Base-by-base conservation (phyloP, 2,329 filamentous ascomycete genomes). In the Neopestalotiopsis sp. region DNA sequence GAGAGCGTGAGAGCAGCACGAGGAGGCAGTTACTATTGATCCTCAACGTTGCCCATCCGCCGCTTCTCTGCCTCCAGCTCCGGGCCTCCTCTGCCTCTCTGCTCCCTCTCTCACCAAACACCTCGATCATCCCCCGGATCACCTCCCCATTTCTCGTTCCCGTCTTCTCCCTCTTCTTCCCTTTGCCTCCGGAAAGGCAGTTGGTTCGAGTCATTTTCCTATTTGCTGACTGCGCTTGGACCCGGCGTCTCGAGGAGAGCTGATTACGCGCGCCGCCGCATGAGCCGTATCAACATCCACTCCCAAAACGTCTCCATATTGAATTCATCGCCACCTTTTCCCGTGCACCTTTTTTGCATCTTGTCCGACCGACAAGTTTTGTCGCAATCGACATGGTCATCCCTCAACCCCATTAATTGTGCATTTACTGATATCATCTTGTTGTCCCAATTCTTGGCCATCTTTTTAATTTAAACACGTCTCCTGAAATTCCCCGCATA, bases 191-290 rank as follows among this genome's bases (percentile, higher is more conserved):
- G 68, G 66, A 73, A 70, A 72, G 75, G 74, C 68, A 70, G 67
- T 69, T 69, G n/a, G 66, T 71, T 74, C 75, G 74, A 76, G 72
- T 75, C 72, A 75, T 75, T 75, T 20, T 34, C 73, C 66, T 59
- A 57, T 70, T 45, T 72, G 68, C 58, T 59, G 20, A 9, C 45
- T 17, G 65, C 40, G 32, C n/a, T 38, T 61, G 58, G 34, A 9
- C 65, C n/a, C 34, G 56, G 17, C 28, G 17, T 34, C 17, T 61
- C n/a, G 32, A 53, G 49, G 14, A 32, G 28, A 32, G 59, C 58
- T 61, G 61, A 61, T 71, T 38, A 30, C 66, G 63, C 64, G 70
- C 67, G 53, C 62, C 71, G 65, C 72, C 66, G 73, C 70, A 67
- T 53, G 68, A 73, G 61, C 70, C 70, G 69, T 71, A 69, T 65